Percentiles rank a stretch among this genome's conserved stretches.
Conservation (phyloP, 148 eudicot genomes). For the Heliamphora exappendiculata region DNA sequence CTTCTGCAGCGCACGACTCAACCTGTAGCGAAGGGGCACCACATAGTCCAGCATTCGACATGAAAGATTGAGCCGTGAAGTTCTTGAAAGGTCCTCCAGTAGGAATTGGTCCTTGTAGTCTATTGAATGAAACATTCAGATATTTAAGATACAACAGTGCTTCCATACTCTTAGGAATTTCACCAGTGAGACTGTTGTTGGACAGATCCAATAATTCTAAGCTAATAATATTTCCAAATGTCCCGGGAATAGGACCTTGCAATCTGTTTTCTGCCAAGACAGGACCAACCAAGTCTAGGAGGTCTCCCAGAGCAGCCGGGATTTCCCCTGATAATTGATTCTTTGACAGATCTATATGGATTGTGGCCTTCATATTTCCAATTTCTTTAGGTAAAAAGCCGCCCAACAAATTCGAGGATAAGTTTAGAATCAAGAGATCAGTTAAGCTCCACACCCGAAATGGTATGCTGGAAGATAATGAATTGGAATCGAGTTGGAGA, state of each 20-base stretch:
- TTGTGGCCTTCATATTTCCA: neutral
- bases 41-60: neutral
- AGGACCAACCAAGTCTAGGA: neutral
- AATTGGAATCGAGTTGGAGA: neutral
- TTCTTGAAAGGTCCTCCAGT: neutral
- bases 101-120: neutral
- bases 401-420: neutral
- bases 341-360: neutral
- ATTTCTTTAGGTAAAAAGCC: neutral
- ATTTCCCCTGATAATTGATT: neutral
- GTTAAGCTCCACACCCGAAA: neutral
- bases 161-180: neutral
- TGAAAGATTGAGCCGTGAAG: neutral
- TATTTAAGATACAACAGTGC: neutral
- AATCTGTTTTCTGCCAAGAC: neutral
- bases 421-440: neutral
- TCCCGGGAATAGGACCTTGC: neutral
- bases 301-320: neutral
- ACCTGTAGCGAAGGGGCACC: neutral
- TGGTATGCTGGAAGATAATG: neutral
- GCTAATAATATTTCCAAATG: neutral
- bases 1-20: neutral
- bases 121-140: constrained; percentile 6
- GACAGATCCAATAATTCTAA: constrained; percentile 6
- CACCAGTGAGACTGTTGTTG: neutral